Evolutionary conservation across 140 eudicot species (phyloP), one percentile per base, ranked within the genome.

Genomic region (Cichorium intybus): DNA sequence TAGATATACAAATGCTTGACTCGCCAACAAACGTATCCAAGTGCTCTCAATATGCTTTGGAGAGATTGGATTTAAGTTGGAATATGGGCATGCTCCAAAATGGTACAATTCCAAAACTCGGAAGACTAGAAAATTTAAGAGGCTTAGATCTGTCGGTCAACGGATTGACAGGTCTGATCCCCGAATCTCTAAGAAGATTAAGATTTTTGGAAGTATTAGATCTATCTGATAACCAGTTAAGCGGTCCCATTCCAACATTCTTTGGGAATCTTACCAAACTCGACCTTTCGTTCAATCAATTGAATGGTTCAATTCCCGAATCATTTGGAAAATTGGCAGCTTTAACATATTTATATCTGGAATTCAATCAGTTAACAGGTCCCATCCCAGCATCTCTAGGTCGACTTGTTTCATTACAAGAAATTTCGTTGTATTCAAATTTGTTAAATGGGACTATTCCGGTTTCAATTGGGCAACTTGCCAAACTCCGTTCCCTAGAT

Each of bases 401-500:
- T 27, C 4, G 31, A 27, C 31, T 27, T 27, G 31, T 27, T 27
- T 27, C 31, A 27, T 27, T 27, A 27, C 31, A 27, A 27, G 31
- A 5, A 27, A 6, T 27, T 27, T 27, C 31, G 4, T 27, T 27
- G 31, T 27, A 27, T 27, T 27, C 31, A 27, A 27, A 27, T 27
- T 27, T 27, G 31, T 27, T 27, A 27, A 27, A 27, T 27, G 31
- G 31, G 31, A 27, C 31, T 27, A 2, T 64, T 24, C 62, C 72
- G 10, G 17, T 22, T 11, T 55, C 61, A 14, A 18, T 68, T 20
- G 7, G 64, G n/a, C 15, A 22, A 26, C 56, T 54, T 75, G 75
- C 75, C 21, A 49, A 0, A 75, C 80, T 23, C 73, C 77, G 5
- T 77, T 77, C 33, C 77, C 12, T 64, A 70, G 24, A 28, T 6